Evolutionary conservation across 1,139 yeast genomes (phyloP).

Genomic region (Geotrichum macrosporum): DNA sequence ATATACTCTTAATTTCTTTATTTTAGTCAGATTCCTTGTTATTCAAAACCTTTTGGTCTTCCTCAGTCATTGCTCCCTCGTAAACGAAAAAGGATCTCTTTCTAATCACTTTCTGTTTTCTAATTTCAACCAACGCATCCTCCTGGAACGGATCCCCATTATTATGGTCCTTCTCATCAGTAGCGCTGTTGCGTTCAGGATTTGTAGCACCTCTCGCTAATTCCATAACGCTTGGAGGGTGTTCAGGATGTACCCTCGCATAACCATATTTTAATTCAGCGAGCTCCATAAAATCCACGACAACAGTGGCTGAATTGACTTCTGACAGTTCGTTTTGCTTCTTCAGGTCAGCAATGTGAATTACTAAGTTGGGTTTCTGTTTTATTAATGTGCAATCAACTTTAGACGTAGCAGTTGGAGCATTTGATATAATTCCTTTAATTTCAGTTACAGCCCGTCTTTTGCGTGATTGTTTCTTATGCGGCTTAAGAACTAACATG

Average conservation of each 20-base stretch:
- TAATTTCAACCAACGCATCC: background rate
- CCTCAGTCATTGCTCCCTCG: background rate
- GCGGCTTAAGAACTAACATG: no score
- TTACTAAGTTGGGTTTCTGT: background rate
- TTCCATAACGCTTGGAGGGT: background rate
- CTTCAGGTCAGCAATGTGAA: background rate
- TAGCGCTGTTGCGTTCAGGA: background rate
- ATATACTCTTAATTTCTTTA: no score
- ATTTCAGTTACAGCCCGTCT: no score
- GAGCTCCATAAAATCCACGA: conserved; percentile 58
- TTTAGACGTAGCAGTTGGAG: no score
- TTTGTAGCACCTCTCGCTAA: background rate
- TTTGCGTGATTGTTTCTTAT: no score
- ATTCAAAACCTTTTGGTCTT: no score
- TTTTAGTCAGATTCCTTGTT: no score
- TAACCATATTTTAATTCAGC: conserved; percentile 87
- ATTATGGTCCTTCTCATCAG: background rate
- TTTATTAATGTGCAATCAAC: no score
- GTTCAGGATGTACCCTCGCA: conserved; percentile 50
- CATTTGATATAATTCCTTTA: no score
- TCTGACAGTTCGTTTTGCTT: background rate
- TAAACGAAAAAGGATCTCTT: background rate
- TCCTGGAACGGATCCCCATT: no score
- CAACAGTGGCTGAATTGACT: background rate
- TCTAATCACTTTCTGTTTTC: background rate